These are phyloP conservation scores for Citrus glauca DNA, from an alignment of 345 rosid species.

Conservation along the genomic window DNA sequence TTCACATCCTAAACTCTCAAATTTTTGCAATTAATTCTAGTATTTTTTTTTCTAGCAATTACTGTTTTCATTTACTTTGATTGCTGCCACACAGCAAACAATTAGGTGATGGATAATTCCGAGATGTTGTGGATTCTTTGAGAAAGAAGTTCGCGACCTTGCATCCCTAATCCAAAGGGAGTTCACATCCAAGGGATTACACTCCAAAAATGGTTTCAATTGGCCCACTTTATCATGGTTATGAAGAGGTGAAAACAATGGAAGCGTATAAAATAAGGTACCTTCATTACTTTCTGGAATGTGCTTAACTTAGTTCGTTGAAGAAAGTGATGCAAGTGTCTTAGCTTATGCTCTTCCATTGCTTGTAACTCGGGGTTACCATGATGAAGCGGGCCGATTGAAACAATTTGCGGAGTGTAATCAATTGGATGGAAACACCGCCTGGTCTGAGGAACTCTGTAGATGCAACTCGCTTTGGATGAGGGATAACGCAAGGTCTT, in stretches of 20 bases:
- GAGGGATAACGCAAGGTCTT: too few relatives aligned
- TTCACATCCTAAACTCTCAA: too few relatives aligned
- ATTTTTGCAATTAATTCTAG: too few relatives aligned
- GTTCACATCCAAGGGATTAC: not conserved
- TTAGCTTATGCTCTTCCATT: not conserved
- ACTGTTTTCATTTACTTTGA: too few relatives aligned
- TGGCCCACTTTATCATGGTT: constrained; percentile 14
- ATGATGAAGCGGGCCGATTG: not conserved
- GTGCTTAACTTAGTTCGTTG: not conserved
- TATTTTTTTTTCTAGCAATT: too few relatives aligned
- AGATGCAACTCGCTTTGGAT: not conserved
- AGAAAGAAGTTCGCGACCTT: too few relatives aligned
- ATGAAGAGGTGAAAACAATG: not conserved
- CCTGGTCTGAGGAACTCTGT: not conserved
- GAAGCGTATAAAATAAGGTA: not conserved
- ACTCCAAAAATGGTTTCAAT: constrained; percentile 1
- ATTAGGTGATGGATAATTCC: too few relatives aligned
- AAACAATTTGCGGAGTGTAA: not conserved
- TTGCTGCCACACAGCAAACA: too few relatives aligned
- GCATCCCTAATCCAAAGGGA: too few relatives aligned
- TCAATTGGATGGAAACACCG: not conserved
- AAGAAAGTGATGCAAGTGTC: constrained; percentile 16
- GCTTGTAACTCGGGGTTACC: too few relatives aligned
- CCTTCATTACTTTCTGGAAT: too few relatives aligned
- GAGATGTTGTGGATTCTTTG: too few relatives aligned